Evolutionary conservation across 129 eudicot species (phyloP).

Genomic region (Silybum marianum): DNA sequence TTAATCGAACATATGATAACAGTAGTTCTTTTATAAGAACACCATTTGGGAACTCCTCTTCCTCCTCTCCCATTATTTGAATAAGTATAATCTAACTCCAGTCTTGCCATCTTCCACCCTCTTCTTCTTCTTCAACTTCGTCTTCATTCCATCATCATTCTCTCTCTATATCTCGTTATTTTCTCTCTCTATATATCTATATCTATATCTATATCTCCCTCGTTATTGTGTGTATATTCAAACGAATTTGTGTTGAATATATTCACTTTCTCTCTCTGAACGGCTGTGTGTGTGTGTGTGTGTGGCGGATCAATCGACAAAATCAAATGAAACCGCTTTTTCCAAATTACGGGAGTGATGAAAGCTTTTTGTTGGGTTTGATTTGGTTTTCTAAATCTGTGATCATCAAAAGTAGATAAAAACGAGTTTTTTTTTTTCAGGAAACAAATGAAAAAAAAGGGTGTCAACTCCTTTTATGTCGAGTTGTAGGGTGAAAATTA

Average conservation of each 20-base stretch:
- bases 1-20: conserved; percentile 74
- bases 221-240: not conserved
- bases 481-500: not conserved
- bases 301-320: conserved; percentile 34
- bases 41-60: conserved; percentile 48
- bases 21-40: conserved; percentile 83
- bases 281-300: not conserved
- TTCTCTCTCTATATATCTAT: not conserved
- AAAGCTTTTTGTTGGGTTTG: conserved; percentile 23
- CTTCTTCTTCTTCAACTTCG: conserved; percentile 34
- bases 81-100: conserved; percentile 54
- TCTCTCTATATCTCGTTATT: not conserved
- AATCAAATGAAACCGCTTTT: not conserved
- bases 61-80: conserved; percentile 34
- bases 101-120: conserved; percentile 59
- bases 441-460: not conserved
- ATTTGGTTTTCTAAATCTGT: conserved; percentile 26
- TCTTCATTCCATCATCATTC: conserved; percentile 57
- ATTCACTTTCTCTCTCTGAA: not conserved
- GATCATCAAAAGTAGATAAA: conserved; percentile 5
- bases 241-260: not conserved
- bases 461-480: not conserved
- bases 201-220: not conserved
- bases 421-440: not conserved
- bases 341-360: conserved; percentile 19